Base-by-base conservation (phyloP, 805 yeast species). In the Cyberlindnera euphorbiiphila region DNA sequence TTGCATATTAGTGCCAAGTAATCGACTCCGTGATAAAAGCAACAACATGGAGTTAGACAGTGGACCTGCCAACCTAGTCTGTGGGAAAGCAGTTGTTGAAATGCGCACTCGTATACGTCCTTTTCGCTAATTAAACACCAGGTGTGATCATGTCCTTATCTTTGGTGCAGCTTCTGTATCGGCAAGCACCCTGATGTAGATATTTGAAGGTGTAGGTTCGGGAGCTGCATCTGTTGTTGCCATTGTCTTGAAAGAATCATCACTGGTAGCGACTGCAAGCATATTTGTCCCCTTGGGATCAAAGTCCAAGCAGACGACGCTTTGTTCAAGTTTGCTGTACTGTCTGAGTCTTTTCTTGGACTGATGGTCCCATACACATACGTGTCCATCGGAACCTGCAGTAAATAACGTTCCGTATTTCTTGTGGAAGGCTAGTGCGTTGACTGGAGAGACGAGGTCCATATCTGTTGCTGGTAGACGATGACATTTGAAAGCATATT, bases 341-440 rank as follows among this genome's bases (percentile, higher is more conserved):
- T 79, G 83, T 59, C 80, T 79, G 37, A 89, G 70, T 46, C 96
- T 73, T 55, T 83, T 87, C 54, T 79, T 75, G 20, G 89, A 76
- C 42, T 78, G 83, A 56, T 86, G 79, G 57, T 88, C 96, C 98
- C 98, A 91, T 56, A 82, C 72, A 50, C 86, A 79, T 51, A 88
- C 82, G 29, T 85, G 72, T 9, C 96, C 95, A 61, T 91, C 98
- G 2, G 93, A 73, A 1, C 98, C 97, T 2, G 94, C 95, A 2
- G 97, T 89, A 41, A 79, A 76, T 52, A 91, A 74, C 1, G 94
- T 84, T 13, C 86, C 85, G 54, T 74, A 75, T 14, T 68, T 65
- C 1, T 93, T 91, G 54, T 85, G 91, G 71, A 89, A 87, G 9
- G 74, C 62, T 22, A 91, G 71, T 10, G 86, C 65, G 56, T 87